phyloP scores from a whole-genome alignment of 305 asterid species.

The Ajuga reptans region DNA sequence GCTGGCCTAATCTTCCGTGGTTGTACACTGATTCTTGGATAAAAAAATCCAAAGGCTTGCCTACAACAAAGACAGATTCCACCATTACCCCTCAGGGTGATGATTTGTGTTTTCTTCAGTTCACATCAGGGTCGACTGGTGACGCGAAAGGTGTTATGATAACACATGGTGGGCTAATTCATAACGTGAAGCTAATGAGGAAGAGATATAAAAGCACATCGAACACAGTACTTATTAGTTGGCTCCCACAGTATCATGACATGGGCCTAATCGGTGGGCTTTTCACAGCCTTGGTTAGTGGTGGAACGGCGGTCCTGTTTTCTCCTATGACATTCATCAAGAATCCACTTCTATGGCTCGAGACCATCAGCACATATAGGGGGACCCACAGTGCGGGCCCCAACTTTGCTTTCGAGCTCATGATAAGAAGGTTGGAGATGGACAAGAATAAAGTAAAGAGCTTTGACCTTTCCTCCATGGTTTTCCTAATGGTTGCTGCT shows the following conservation, averaged over 20 bases:
- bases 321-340: constrained; percentile 78
- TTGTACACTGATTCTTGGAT: constrained; percentile 67
- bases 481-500: constrained; percentile 73
- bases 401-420: constrained; percentile 66
- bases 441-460: constrained; percentile 32
- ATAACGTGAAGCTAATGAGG: constrained; percentile 68
- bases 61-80: constrained; percentile 1
- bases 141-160: constrained; percentile 84
- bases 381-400: constrained; percentile 87
- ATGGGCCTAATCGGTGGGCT: constrained; percentile 90
- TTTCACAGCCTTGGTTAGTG: constrained; percentile 65
- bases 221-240: constrained; percentile 63
- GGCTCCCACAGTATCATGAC: constrained; percentile 88
- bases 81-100: constrained; percentile 29
- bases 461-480: constrained; percentile 60
- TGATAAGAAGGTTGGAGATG: constrained; percentile 53
- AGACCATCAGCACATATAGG: constrained; percentile 44
- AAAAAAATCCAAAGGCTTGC: constrained; percentile 34
- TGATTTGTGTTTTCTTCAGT: constrained; percentile 64
- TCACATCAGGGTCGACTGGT: constrained; percentile 83
- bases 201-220: constrained; percentile 66
- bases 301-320: constrained; percentile 58
- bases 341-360: constrained; percentile 73
- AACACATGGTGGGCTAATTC: constrained; percentile 68
- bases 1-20: constrained; percentile 86